Evolutionary conservation across 345 rosid species (phyloP).

Genomic region (Bretschneidera sinensis): DNA sequence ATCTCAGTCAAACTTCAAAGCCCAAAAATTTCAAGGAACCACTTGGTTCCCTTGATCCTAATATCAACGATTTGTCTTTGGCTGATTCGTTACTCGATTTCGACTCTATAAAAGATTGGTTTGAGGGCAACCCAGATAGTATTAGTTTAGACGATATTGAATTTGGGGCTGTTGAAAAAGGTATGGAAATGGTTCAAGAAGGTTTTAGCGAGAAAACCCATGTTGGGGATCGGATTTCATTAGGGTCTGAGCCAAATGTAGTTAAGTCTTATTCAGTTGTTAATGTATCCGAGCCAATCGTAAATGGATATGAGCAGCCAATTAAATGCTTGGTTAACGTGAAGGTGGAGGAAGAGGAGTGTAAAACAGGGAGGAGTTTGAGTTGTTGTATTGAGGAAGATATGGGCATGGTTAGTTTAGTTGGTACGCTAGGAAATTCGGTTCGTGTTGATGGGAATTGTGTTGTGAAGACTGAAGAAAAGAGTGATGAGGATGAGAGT

Average conservation of each 20-base stretch:
- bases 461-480: slow-evolving; percentile 19
- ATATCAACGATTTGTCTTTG: slow-evolving; percentile 21
- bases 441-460: slow-evolving; percentile 17
- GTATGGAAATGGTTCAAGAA: slow-evolving; percentile 28
- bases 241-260: slow-evolving; percentile 16
- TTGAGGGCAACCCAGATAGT: slow-evolving; percentile 28
- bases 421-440: slow-evolving; percentile 5
- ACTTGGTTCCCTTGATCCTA: slow-evolving; percentile 29
- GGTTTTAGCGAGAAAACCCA: slow-evolving; percentile 11
- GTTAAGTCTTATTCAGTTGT: slow-evolving; percentile 13
- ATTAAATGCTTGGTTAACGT: slow-evolving; percentile 17
- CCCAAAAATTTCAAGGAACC: slow-evolving; percentile 25
- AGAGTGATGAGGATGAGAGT: slow-evolving; percentile 23
- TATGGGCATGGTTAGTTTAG: slow-evolving; percentile 43
- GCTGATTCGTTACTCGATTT: slow-evolving; percentile 63
- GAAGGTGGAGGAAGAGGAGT: slow-evolving; percentile 31
- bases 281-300: slow-evolving; percentile 11
- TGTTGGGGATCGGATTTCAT: slow-evolving; percentile 5
- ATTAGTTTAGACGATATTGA: slow-evolving; percentile 30
- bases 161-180: slow-evolving; percentile 28
- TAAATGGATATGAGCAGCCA: not conserved
- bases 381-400: slow-evolving; percentile 43
- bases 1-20: slow-evolving; percentile 27
- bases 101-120: slow-evolving; percentile 49
- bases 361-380: slow-evolving; percentile 24